Evolutionary conservation across 169 alveolate species (phyloP), one percentile per base, ranked within the genome.

Genomic region (Plasmodium vivax): DNA sequence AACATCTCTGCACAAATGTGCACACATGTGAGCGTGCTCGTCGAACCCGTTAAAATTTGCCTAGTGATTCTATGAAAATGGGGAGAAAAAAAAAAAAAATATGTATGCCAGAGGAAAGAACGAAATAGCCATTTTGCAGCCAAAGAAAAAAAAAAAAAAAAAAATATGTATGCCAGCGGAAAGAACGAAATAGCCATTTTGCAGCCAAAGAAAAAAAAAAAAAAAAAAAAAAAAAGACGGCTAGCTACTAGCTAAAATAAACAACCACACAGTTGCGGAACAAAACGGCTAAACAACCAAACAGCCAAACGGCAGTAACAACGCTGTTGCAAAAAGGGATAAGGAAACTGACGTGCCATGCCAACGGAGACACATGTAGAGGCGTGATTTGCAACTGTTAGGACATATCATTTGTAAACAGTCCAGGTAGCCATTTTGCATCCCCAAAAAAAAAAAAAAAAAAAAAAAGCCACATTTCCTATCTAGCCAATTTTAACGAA

Each of bases 401-500:
- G 14, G 23, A 32, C 32, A 41, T 30, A 23, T 30, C 54, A 32
- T 3, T 45, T 79, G 56, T 32, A 38, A 30, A 38, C 56, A 38
- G 30, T 12, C 56, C 56, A 16, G 32, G 68, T 79, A 79, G 56
- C 85, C 73, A 79, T 43, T 36, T 79, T 79, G 68, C 47, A 14
- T 0, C 68, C n/a, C 41, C 41, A 79, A 43, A 16, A 79, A 23
- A 79, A 79, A 79, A 79, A 79, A 16, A 79, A 23, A 41, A 79
- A 79, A 79, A 79, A 79, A 79, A 36, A 79, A 43, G n/a, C n/a
- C n/a, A n/a, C n/a, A 16, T 8, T 27, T 9, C n/a, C 30, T 32
- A 19, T 79, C 45, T 79, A 79, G 56, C 85, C 73, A 79, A 23
- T 79, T 79, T 79, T 30, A 79, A 79, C 5, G 32, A 41, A 27